Evolutionary conservation across 192 early-diverging fungal genomes (phyloP), one percentile per base, ranked within the genome.

Genomic region (Entomortierella lignicola): DNA sequence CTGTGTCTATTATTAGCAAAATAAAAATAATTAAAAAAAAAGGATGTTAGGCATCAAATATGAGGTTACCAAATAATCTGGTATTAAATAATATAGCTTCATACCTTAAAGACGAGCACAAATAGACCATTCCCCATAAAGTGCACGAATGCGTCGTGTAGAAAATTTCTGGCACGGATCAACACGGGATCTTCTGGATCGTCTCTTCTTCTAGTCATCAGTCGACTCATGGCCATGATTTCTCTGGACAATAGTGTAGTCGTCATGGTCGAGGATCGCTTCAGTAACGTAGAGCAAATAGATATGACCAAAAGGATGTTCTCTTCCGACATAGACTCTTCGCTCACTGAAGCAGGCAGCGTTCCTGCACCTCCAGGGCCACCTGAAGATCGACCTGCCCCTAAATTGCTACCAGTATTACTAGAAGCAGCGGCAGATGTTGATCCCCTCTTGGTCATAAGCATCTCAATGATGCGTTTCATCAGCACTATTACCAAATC

Each of bases 91-190:
- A n/a, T n/a, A n/a, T n/a, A n/a, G n/a, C n/a, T n/a, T 34, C 21
- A 23, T 70, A 89, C 88, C 73, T 89, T 89, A 48, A 89, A 89
- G 25, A 89, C 82, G 20, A 89, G 73, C 2, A 89, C 85, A 81
- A 89, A 89, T n/a, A 89, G 74, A 15, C 88, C 88, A 58, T 84
- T 85, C 18, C 69, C 83, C 32, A 87, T 83, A 67, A 89, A 89
- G 34, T 80, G 81, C 20, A 85, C 65, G 51, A 89, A 88, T 0
- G 86, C 86, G 23, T 70, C 71, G 37, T 84, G 85, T 42, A 89
- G 68, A 67, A 89, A 89, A 29, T 72, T 81, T 42, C 65, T 83
- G 7, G 86, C 86, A n/a, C 82, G 82, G 20, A 84, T 61, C 39
- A 87, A 63, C 0, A 89, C 77, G 8, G 83, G 81, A 32, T 86